phyloP scores from a whole-genome alignment of 305 asterid species.

The Caryopteris hybrid region DNA sequence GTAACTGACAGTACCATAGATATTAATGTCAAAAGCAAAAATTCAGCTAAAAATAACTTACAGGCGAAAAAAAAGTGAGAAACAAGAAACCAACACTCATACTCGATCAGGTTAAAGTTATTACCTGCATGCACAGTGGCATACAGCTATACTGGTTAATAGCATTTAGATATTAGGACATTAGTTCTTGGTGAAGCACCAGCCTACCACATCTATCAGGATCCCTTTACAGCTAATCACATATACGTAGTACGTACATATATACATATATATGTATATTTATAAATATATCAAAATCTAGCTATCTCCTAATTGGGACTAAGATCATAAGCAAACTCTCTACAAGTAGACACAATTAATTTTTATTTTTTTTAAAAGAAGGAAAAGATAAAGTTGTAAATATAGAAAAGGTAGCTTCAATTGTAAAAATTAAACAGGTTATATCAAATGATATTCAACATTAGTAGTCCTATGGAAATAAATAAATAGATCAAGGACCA shows the following conservation, averaged over 20 bases:
- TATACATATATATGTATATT: too few relatives aligned
- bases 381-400: too few relatives aligned
- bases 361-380: too few relatives aligned
- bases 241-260: too few relatives aligned
- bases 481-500: neutral
- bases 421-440: neutral
- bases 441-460: neutral
- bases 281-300: conserved; percentile 12
- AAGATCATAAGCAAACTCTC: too few relatives aligned
- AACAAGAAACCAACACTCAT: neutral
- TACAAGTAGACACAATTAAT: too few relatives aligned
- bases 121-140: conserved; percentile 11
- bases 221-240: conserved; percentile 6
- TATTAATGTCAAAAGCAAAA: conserved; percentile 22
- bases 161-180: neutral
- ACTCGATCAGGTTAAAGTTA: conserved; percentile 6
- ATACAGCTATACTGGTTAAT: neutral
- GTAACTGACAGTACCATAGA: conserved; percentile 59
- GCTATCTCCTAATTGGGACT: conserved; percentile 17
- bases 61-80: conserved; percentile 11
- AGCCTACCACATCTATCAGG: neutral
- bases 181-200: conserved; percentile 16
- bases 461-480: neutral
- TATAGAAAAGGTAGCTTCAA: neutral
- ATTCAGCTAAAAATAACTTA: conserved; percentile 13